Percentiles rank a stretch among this genome's conserved stretches.
Evolutionary conservation across 2,329 filamentous ascomycete species (phyloP).

Genomic region (Fusarium multiceps): DNA sequence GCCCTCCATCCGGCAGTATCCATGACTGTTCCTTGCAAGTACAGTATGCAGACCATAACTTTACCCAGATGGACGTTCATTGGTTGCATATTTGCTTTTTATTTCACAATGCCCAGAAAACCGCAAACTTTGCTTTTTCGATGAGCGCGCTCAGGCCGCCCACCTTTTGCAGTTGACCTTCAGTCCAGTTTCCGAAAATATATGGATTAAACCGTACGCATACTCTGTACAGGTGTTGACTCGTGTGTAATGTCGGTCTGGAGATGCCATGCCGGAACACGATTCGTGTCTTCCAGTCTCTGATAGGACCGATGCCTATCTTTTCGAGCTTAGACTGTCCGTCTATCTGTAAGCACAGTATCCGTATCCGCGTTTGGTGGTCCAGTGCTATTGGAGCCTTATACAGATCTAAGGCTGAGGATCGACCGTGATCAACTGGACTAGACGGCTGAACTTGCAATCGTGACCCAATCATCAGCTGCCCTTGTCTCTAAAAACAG

Average conservation of each 20-base stretch:
- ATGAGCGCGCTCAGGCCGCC: conserved; percentile 34
- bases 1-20: not conserved
- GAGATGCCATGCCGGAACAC: not conserved
- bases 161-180: not conserved
- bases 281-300: conserved; percentile 1
- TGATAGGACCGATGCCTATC: not conserved
- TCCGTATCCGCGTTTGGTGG: not conserved
- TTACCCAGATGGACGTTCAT: conserved; percentile 1
- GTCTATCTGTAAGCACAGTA: not conserved
- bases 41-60: conserved; percentile 38
- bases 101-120: not conserved
- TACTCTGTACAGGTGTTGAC: conserved; percentile 12
- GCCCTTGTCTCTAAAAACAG: not conserved
- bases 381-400: not conserved
- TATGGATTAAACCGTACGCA: not conserved
- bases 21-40: not conserved
- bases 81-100: conserved; percentile 41
- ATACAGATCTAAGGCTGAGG: not conserved
- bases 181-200: conserved; percentile 1
- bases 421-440: not conserved
- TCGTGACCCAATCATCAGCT: not conserved
- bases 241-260: conserved; percentile 31
- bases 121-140: conserved; percentile 35
- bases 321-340: not conserved
- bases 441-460: not conserved